Percentiles rank a stretch among this genome's conserved stretches.
These are phyloP conservation scores for Naumovozyma dairenensis DNA, from an alignment of 805 yeast species.

Conservation along the genomic window DNA sequence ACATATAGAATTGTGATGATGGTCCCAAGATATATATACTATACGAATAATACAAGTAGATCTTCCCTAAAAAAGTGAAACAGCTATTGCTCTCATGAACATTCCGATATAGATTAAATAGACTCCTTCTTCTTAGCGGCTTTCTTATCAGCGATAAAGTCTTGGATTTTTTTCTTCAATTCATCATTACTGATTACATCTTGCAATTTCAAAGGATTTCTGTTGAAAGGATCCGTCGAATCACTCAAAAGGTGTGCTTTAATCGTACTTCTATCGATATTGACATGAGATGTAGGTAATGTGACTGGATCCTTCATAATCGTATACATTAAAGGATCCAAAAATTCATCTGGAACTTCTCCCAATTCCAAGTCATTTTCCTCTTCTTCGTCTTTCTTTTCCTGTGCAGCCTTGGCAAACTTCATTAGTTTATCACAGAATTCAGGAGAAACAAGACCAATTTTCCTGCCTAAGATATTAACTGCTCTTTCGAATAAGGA, in stretches of 20 bases:
- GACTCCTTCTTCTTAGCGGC: conserved; percentile 12
- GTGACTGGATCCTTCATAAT: conserved; percentile 93
- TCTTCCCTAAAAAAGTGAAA: no score
- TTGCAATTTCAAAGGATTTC: conserved; percentile 81
- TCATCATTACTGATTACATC: conserved; percentile 77
- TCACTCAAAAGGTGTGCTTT: conserved; percentile 90
- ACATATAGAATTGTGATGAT: no score
- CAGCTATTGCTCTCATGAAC: no score
- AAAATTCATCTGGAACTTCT: conserved; percentile 90
- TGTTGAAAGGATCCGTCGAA: conserved; percentile 93
- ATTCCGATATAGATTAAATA: neutral
- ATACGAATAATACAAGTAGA: no score
- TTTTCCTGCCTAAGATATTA: conserved; percentile 45
- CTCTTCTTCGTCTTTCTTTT: conserved; percentile 51
- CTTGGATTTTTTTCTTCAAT: conserved; percentile 49
- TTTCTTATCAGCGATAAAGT: conserved; percentile 42
- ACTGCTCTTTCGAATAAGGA: conserved; percentile 62
- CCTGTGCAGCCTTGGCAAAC: conserved; percentile 61
- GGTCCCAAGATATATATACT: no score
- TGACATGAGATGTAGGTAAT: conserved; percentile 77
- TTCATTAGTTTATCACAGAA: conserved; percentile 40
- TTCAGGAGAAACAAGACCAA: conserved; percentile 44
- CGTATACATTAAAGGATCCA: conserved; percentile 95
- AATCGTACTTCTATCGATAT: conserved; percentile 83
- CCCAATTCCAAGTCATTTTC: conserved; percentile 83